Percentiles rank a stretch among this genome's conserved stretches.
Conservation (phyloP, 1,284 basidiomycete genomes). For the Amylostereum areolatum region DNA sequence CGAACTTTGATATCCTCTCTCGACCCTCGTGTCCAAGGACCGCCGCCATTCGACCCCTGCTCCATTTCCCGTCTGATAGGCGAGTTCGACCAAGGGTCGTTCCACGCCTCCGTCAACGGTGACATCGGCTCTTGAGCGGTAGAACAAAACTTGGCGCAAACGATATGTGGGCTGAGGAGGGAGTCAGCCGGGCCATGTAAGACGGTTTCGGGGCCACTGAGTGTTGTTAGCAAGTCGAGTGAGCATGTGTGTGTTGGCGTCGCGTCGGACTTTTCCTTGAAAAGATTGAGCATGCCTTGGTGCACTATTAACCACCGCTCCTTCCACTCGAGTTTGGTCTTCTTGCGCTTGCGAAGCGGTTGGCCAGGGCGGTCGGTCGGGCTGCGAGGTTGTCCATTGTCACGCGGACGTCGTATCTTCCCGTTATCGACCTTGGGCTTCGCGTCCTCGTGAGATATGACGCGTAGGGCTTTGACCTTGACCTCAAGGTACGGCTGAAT, state of each 20-base stretch:
- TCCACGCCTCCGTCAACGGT: slow-evolving; percentile 3
- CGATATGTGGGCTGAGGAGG: slow-evolving; percentile 26
- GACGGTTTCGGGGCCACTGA: slow-evolving; percentile 11
- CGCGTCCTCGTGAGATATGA: slow-evolving; percentile 27
- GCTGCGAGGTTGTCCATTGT: slow-evolving; percentile 13
- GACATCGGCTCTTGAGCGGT: slow-evolving; percentile 3
- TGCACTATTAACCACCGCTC: slow-evolving; percentile 57
- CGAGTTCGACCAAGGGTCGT: slow-evolving; percentile 11
- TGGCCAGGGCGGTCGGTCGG: neutral
- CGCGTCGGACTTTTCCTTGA: slow-evolving; percentile 44
- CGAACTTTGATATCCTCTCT: neutral
- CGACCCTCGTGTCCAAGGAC: neutral
- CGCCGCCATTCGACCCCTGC: neutral
- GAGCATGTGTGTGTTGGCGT: slow-evolving; percentile 8
- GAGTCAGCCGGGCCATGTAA: neutral
- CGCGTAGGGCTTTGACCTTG: slow-evolving; percentile 47
- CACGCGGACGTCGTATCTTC: neutral
- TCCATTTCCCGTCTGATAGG: neutral
- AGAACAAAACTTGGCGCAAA: slow-evolving; percentile 43
- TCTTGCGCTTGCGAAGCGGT: slow-evolving; percentile 14
- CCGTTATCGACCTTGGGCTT: slow-evolving; percentile 13
- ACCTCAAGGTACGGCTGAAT: slow-evolving; percentile 65
- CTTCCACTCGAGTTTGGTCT: slow-evolving; percentile 49
- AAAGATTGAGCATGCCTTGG: slow-evolving; percentile 49
- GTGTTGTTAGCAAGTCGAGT: slow-evolving; percentile 9